phyloP scores from a whole-genome alignment of 1,139 yeast genomes.

The Lodderomyces orthopsilosis region DNA sequence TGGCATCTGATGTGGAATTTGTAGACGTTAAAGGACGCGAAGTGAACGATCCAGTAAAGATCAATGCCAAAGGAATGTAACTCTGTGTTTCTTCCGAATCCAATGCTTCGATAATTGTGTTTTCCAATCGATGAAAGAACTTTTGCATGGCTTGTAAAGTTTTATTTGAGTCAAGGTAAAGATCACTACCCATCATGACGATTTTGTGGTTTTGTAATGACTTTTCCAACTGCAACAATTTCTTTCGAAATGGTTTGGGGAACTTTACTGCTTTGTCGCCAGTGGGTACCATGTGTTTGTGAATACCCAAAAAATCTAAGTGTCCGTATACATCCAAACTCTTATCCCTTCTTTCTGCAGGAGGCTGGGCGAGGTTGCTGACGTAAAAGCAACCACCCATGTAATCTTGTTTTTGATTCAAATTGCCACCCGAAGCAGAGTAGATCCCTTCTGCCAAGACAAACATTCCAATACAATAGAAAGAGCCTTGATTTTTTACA shows the following conservation, averaged over 20 bases:
- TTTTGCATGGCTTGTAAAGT: conserved; percentile 62
- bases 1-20: conserved; percentile 34
- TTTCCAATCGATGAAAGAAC: conserved; percentile 50
- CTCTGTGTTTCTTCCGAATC: conserved; percentile 19
- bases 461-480: conserved; percentile 76
- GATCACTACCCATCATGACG: conserved; percentile 70
- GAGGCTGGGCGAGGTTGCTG: conserved; percentile 80
- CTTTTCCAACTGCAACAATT: conserved; percentile 56
- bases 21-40: conserved; percentile 59
- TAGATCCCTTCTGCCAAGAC: conserved; percentile 84
- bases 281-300: conserved; percentile 33
- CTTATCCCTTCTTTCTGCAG: conserved; percentile 69
- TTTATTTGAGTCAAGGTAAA: conserved; percentile 59
- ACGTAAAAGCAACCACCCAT: conserved; percentile 63
- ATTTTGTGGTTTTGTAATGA: conserved; percentile 55
- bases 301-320: conserved; percentile 75
- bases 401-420: conserved; percentile 25
- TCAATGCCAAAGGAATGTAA: conserved; percentile 51
- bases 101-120: conserved; percentile 29
- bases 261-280: conserved; percentile 42
- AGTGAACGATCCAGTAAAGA: conserved; percentile 57
- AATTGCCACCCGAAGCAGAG: conserved; percentile 55
- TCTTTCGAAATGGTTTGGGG: conserved; percentile 55
- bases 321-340: conserved; percentile 74
- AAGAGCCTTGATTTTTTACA: conserved; percentile 63